These are phyloP conservation scores for Simplicillium sp. DNA, from an alignment of 2,329 filamentous ascomycete species.

Conservation along the genomic window DNA sequence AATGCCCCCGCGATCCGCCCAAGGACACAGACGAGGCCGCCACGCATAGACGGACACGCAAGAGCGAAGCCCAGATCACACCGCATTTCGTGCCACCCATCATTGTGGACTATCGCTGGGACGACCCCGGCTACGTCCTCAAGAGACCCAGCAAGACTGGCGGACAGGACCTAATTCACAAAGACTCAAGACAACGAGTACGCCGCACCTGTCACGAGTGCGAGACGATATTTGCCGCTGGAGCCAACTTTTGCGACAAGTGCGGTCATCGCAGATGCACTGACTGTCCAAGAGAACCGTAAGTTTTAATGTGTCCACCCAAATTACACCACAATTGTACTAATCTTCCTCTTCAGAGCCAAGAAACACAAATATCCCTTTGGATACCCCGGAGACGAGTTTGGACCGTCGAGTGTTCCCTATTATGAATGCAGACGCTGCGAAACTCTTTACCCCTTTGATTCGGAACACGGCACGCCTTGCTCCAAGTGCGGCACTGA, in stretches of 20 bases:
- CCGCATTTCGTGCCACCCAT: constrained; percentile 48
- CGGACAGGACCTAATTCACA: constrained; percentile 62
- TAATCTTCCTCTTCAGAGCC: constrained; percentile 29
- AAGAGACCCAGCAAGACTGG: constrained; percentile 57
- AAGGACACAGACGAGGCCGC: constrained; percentile 53
- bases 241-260: constrained; percentile 52
- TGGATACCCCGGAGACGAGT: constrained; percentile 59
- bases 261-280: constrained; percentile 71
- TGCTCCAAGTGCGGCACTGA: constrained; percentile 53
- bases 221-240: constrained; percentile 47
- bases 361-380: constrained; percentile 61
- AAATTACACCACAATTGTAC: neutral
- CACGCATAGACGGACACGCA: constrained; percentile 58
- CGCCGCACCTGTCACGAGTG: constrained; percentile 72
- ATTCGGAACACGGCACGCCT: constrained; percentile 37
- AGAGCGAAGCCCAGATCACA: constrained; percentile 34
- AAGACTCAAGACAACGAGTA: constrained; percentile 62
- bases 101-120: constrained; percentile 37
- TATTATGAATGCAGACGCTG: constrained; percentile 56
- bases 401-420: constrained; percentile 39
- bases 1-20: constrained; percentile 66
- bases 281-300: constrained; percentile 73
- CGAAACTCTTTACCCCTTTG: constrained; percentile 43
- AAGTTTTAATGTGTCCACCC: constrained; percentile 35
- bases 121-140: constrained; percentile 40